Base-by-base conservation (phyloP, 129 eudicot genomes). In the Pulicaria dysenterica region DNA sequence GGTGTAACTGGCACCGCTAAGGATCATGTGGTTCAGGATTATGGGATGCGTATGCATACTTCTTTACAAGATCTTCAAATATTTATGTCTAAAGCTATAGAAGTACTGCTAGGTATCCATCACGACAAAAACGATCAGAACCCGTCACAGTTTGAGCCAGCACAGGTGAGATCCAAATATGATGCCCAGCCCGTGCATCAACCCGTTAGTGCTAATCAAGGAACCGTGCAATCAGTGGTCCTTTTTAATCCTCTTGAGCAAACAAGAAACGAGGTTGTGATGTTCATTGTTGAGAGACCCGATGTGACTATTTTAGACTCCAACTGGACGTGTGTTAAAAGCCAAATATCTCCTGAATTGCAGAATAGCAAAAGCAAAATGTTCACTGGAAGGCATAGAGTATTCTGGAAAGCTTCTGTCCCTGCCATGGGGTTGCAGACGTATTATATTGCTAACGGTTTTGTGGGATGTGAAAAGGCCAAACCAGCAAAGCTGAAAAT, bases 1-100 rank as follows among this genome's bases (percentile, higher is more conserved):
- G 99, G 99, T 56, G 99, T 95, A 19, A 94, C 98, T 10, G 98
- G 98, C 40, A 94, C 98, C 1, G 97, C 98, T 12, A 94, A 94
- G 85, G 94, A 94, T 66, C 99, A 95, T 69, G 99, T 95, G 79
- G 99, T 95, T 47, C 80, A 83, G 71, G 99, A 95, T 75, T 95
- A 95, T 50, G 99, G 99, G 43, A 81, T 83, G 56, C 89, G 99
- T 17, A 95, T 95, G 99, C 91, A 95, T 83, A 82, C 86, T 64
- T 90, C 99, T 24, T 60, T 95, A 70, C 88, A 90, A 61, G 99
- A 95, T 80, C 78, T 95, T 55, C 91, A 90, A 31, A 88, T 95
- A 46, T 95, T 95, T 47, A 95, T 95, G 96, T 88, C 99, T 5
- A 95, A 95, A 81, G 96, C 96, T 76, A 80, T 95, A 38, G 99